phyloP scores from a whole-genome alignment of 805 yeast genomes.

The Kluyveromyces siamensis region DNA sequence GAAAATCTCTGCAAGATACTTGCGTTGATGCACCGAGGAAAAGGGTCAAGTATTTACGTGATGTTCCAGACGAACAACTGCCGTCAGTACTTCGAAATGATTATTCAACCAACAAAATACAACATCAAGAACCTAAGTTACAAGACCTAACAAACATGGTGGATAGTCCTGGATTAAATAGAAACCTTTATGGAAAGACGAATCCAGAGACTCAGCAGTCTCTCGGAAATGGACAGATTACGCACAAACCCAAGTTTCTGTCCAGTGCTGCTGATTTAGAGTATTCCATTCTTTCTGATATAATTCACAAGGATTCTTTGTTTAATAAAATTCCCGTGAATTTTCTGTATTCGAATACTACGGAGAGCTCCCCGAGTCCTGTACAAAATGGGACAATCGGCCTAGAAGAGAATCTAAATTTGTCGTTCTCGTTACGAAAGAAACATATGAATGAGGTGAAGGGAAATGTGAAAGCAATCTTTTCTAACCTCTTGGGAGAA shows the following conservation, averaged over 20 bases:
- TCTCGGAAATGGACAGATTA: constrained; percentile 15
- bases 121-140: neutral
- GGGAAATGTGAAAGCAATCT: constrained; percentile 6
- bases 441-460: neutral
- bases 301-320: constrained; percentile 36
- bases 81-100: constrained; percentile 5
- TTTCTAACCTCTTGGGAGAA: constrained; percentile 22
- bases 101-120: constrained; percentile 5
- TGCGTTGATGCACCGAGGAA: constrained; percentile 91
- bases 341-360: constrained; percentile 10
- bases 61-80: constrained; percentile 35
- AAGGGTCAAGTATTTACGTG: constrained; percentile 69
- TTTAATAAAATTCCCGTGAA: constrained; percentile 21
- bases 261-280: constrained; percentile 69
- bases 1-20: constrained; percentile 53
- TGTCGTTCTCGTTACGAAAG: neutral
- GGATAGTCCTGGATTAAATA: neutral
- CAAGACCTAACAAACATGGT: neutral
- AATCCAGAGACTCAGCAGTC: constrained; percentile 17
- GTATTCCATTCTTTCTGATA: constrained; percentile 58
- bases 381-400: neutral
- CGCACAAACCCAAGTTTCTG: constrained; percentile 38
- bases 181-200: neutral
- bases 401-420: neutral
- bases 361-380: constrained; percentile 1